Evolutionary conservation across 257 asterid species (phyloP).

Genomic region (Solanum microdontum): DNA sequence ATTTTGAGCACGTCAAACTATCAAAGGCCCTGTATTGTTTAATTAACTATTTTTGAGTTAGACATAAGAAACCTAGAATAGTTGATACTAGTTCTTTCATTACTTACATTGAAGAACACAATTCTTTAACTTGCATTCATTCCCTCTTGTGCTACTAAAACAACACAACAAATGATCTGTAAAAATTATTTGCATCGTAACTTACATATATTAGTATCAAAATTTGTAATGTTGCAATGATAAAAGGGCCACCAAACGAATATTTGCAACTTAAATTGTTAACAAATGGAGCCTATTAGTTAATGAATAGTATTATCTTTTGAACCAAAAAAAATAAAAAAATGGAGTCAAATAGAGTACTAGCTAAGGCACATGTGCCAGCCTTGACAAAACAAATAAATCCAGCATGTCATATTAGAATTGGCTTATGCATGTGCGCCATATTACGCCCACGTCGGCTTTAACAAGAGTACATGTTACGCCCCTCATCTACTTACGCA

Average conservation of each 20-base stretch:
- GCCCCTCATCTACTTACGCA: background rate
- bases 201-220: background rate
- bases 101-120: background rate
- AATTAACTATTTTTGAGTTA: background rate
- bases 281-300: background rate
- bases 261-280: background rate
- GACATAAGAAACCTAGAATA: background rate
- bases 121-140: background rate
- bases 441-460: background rate
- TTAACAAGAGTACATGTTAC: background rate
- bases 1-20: too few relatives aligned
- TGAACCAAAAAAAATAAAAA: background rate
- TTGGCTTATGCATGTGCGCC: background rate
- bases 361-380: background rate
- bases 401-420: background rate
- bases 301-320: background rate
- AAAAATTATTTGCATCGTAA: background rate
- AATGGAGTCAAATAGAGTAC: background rate
- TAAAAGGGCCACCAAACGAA: background rate
- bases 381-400: background rate
- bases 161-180: background rate
- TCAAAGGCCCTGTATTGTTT: too few relatives aligned
- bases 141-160: background rate
- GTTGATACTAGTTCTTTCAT: background rate
- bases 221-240: background rate